Percentiles rank a stretch among this genome's conserved stretches.
phyloP scores from a whole-genome alignment of 2,329 filamentous ascomycete genomes.

The Trichoderma koningiopsis region DNA sequence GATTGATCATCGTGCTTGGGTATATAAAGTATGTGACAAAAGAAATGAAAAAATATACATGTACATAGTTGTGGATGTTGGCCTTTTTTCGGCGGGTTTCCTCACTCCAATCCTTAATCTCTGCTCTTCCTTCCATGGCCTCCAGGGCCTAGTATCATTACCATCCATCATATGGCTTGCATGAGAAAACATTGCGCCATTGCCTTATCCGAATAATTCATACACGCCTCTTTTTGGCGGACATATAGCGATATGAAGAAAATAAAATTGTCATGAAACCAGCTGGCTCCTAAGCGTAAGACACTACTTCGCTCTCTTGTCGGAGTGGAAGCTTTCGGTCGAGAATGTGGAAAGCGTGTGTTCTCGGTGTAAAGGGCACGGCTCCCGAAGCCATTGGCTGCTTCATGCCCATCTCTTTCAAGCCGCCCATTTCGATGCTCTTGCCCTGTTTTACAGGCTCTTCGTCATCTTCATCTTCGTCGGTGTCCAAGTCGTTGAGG shows the following conservation, averaged over 20 bases:
- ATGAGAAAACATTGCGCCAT: constrained; percentile 8
- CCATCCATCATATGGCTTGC: constrained; percentile 4
- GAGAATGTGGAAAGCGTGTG: constrained; percentile 66
- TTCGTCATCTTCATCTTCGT: constrained; percentile 46
- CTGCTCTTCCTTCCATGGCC: neutral
- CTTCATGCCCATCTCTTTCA: constrained; percentile 54
- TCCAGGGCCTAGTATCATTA: constrained; percentile 19
- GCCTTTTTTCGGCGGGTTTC: neutral
- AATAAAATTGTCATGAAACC: neutral
- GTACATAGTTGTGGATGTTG: constrained; percentile 1
- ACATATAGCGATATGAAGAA: neutral
- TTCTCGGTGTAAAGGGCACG: constrained; percentile 64
- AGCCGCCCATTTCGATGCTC: constrained; percentile 58
- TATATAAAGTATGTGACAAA: constrained; percentile 18
- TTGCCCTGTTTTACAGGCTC: constrained; percentile 39
- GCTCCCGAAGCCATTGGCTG: constrained; percentile 27
- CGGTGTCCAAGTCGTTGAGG: constrained; percentile 50
- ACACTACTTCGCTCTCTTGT: constrained; percentile 17
- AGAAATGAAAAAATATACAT: neutral
- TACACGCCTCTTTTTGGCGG: neutral
- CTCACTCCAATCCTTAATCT: neutral
- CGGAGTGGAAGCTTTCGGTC: constrained; percentile 60
- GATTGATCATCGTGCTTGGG: constrained; percentile 5
- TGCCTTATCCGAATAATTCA: neutral
- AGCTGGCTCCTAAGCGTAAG: neutral